A percentile compares a stretch with the other conserved stretches of the same genome.
These are phyloP conservation scores for Tetratostichococcus sp. DNA, from an alignment of 139 green algal genomes.

Conservation along the genomic window DNA sequence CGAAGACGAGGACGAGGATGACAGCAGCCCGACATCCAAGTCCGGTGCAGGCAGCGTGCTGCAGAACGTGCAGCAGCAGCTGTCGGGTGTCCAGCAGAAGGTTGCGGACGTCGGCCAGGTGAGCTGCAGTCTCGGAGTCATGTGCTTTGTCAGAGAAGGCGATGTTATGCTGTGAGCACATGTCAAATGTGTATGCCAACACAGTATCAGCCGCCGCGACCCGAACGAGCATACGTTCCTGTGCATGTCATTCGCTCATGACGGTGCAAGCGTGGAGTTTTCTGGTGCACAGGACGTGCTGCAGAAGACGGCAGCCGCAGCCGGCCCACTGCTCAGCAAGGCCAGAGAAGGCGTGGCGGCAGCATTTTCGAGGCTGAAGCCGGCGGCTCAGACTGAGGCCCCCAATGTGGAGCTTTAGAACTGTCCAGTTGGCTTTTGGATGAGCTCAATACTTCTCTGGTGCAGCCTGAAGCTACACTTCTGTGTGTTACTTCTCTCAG, in stretches of 20 bases:
- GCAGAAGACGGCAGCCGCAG: not conserved
- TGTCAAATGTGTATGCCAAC: not conserved
- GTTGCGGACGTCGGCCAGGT: not conserved
- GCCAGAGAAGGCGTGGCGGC: not conserved
- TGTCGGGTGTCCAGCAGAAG: not conserved
- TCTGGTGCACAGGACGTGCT: not conserved
- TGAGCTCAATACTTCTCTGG: too few relatives aligned
- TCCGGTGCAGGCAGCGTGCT: not conserved
- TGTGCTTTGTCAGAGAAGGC: not conserved
- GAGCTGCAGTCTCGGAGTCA: too few relatives aligned
- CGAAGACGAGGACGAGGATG: not conserved
- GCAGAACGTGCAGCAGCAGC: not conserved
- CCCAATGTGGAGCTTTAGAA: not conserved
- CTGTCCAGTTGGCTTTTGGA: too few relatives aligned
- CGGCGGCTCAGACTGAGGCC: not conserved
- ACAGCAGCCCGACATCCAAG: not conserved
- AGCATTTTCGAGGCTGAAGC: not conserved
- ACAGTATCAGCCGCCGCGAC: not conserved
- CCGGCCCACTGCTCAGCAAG: not conserved
- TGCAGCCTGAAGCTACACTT: too few relatives aligned
- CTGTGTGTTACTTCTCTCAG: too few relatives aligned
- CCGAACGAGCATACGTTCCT: too few relatives aligned
- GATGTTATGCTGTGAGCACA: not conserved
- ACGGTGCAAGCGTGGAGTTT: too few relatives aligned
- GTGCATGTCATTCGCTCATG: too few relatives aligned